Base-by-base conservation (phyloP, 2,329 filamentous ascomycete species). In the Periconia sp. region DNA sequence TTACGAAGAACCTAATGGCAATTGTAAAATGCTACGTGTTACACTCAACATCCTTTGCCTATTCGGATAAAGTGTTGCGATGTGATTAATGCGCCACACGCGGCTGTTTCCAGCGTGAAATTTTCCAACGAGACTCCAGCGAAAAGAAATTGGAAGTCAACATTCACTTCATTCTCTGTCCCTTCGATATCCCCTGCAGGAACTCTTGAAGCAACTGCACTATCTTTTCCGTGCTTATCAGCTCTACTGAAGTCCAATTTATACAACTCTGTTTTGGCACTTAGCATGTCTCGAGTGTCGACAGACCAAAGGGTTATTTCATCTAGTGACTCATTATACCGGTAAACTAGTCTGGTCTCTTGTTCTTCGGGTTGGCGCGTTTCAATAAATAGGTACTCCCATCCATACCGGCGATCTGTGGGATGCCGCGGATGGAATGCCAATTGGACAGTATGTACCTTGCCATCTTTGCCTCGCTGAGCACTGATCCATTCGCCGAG, bases 401-500 rank as follows among this genome's bases (percentile, higher is more conserved):
- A 43, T 12, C 43, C 34, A 21, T 17, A 48, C 6, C 22, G n/a
- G 10, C 17, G 16, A 25, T 24, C n/a, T 6, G 42, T 45, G 3
- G 38, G 34, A 17, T 28, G 32, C 16, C 42, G 18, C 4, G 38
- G 36, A 25, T 39, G 34, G 12, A 50, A 39, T 1, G n/a, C n/a
- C 7, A 21, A 33, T 13, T 42, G 15, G 11, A 22, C 8, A 28
- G 31, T 21, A 9, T 31, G 11, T n/a, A 32, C 13, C 4, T 40
- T 17, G 17, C 21, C 28, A 9, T 25, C 16, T 10, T 4, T 4
- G 15, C 15, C 7, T 16, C 15, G n/a, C 18, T 12, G 10, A n/a
- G 28, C 26, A 9, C 17, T 24, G 13, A 21, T 19, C 87, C 87
- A 90, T 4, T 75, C 75, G 5, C 87, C 87, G 7, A 86, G 78